Evolutionary conservation across 2,329 filamentous ascomycete genomes (phyloP).

Genomic region (Aspergillus quadricinctus): DNA sequence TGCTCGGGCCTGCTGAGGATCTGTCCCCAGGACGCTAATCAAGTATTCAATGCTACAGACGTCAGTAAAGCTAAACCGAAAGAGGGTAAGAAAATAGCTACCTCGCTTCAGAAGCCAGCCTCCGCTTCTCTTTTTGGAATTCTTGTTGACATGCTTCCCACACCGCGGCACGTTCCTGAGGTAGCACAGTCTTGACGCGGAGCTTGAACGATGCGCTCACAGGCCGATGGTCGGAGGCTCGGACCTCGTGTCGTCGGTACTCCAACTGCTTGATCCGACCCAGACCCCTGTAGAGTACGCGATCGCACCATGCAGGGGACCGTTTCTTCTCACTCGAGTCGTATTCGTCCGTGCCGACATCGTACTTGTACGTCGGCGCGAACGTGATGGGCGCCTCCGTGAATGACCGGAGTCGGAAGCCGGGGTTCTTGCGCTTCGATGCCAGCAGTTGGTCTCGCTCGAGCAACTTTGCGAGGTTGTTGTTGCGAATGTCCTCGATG

Average conservation of each 20-base stretch:
- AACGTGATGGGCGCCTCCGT: constrained; percentile 89
- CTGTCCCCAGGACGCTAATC: constrained; percentile 57
- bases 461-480: constrained; percentile 78
- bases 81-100: no score
- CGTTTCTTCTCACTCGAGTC: constrained; percentile 93
- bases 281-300: constrained; percentile 77
- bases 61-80: constrained; percentile 10
- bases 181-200: constrained; percentile 75
- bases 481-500: constrained; percentile 73
- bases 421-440: constrained; percentile 81
- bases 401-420: constrained; percentile 83
- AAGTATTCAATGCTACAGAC: constrained; percentile 58
- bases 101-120: constrained; percentile 70
- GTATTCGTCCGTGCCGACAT: constrained; percentile 90
- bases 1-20: constrained; percentile 49
- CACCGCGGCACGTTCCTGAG: constrained; percentile 58
- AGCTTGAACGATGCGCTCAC: constrained; percentile 83
- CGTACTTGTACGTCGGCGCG: constrained; percentile 96
- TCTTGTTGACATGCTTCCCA: constrained; percentile 71
- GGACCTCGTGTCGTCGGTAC: constrained; percentile 83
- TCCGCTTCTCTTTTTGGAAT: constrained; percentile 67
- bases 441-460: constrained; percentile 92
- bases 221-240: constrained; percentile 86
- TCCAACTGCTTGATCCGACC: constrained; percentile 82
- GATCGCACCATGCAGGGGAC: constrained; percentile 93